Conservation (phyloP, 192 early-diverging fungal species). For the Piromyces finnis region DNA sequence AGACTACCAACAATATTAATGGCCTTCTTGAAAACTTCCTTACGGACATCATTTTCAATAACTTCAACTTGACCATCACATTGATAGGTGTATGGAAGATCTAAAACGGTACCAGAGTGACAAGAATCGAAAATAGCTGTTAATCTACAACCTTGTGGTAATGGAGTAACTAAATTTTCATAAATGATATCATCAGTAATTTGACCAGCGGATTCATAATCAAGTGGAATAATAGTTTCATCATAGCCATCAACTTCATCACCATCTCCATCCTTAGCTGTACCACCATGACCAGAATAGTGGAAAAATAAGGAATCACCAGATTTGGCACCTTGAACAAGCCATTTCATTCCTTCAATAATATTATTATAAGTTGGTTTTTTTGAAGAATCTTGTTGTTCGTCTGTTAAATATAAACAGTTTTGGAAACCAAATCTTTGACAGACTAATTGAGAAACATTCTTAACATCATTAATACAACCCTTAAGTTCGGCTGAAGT, state of each 20-base stretch:
- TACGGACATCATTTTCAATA: not conserved
- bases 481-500: conserved; percentile 22
- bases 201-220: conserved; percentile 7
- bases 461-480: conserved; percentile 28
- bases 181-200: conserved; percentile 35
- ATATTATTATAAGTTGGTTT: conserved; percentile 27
- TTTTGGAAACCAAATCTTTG: not conserved
- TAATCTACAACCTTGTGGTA: conserved; percentile 45
- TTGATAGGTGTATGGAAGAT: conserved; percentile 37
- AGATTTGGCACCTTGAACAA: conserved; percentile 35
- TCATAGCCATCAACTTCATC: conserved; percentile 26
- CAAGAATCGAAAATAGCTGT: conserved; percentile 76
- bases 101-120: conserved; percentile 52
- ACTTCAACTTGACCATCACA: conserved; percentile 17
- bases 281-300: conserved; percentile 17
- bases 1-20: not conserved
- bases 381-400: conserved; percentile 9
- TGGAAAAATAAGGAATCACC: conserved; percentile 4
- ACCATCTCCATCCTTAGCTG: conserved; percentile 9
- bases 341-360: conserved; percentile 21
- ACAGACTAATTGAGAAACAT: conserved; percentile 6
- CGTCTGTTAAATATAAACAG: conserved; percentile 13
- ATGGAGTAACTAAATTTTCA: conserved; percentile 7
- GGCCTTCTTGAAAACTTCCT: not conserved
- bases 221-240: conserved; percentile 43